phyloP scores from a whole-genome alignment of 78 protist species.

The Cavenderia fasciculata region DNA sequence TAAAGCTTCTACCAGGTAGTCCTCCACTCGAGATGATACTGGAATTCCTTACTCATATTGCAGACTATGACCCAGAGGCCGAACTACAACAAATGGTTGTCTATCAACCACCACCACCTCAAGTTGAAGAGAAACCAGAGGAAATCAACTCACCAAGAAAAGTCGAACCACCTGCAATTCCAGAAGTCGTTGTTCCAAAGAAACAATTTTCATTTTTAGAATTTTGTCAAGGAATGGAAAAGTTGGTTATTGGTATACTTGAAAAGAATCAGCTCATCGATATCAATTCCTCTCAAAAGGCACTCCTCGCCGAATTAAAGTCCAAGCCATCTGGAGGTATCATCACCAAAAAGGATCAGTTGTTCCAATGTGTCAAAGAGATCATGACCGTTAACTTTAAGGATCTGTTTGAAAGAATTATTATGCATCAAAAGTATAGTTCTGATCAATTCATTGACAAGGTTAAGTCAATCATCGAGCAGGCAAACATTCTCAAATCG shows the following conservation, averaged over 20 bases:
- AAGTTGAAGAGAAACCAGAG: not conserved
- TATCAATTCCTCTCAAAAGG: not conserved
- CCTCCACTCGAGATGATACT: not conserved
- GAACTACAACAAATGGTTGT: not conserved
- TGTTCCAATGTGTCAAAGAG: not conserved
- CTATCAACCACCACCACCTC: not conserved
- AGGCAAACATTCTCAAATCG: conserved; percentile 21
- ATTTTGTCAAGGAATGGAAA: not conserved
- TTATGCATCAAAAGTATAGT: conserved; percentile 71
- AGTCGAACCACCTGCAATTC: not conserved
- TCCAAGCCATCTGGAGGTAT: not conserved
- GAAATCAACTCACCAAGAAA: not conserved
- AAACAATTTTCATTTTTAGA: not conserved
- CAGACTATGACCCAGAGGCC: not conserved
- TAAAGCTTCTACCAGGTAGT: not conserved
- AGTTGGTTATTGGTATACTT: not conserved
- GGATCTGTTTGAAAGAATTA: conserved; percentile 61
- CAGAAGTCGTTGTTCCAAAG: not conserved
- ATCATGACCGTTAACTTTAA: conserved; percentile 26
- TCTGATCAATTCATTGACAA: conserved; percentile 12
- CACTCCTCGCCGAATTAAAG: not conserved
- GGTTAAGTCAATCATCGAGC: not conserved
- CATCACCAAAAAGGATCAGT: not conserved
- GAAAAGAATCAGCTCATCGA: not conserved
- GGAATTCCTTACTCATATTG: not conserved